phyloP scores from a whole-genome alignment of 176 grass and related monocot genomes.

The Triticum aestivum region IWGSC_CS_RefSeq_v2.1 NC_057812.1:532383986-532384485 shows the following conservation, averaged over 20 bases:
- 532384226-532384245: too few relatives aligned
- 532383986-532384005: constrained; percentile 78
- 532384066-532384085: not conserved
- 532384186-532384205: too few relatives aligned
- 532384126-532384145: constrained; percentile 81
- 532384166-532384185: constrained; percentile 51
- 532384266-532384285: too few relatives aligned
- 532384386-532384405: constrained; percentile 93
- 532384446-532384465: constrained; percentile 94
- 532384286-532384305: not conserved
- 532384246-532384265: too few relatives aligned
- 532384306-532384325: too few relatives aligned
- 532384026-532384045: not conserved
- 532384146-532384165: constrained; percentile 91
- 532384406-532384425: constrained; percentile 78
- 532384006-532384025: not conserved
- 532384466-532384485: constrained; percentile 77
- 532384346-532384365: constrained; percentile 99
- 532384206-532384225: too few relatives aligned
- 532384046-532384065: not conserved
- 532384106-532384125: constrained; percentile 82
- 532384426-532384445: constrained; percentile 61
- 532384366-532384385: constrained; percentile 77
- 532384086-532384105: not conserved
- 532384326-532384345: constrained; percentile 63